Percentiles rank a stretch among this genome's conserved stretches.
Conservation (phyloP, 148 eudicot genomes). For the Chenopodium suecicum region DNA sequence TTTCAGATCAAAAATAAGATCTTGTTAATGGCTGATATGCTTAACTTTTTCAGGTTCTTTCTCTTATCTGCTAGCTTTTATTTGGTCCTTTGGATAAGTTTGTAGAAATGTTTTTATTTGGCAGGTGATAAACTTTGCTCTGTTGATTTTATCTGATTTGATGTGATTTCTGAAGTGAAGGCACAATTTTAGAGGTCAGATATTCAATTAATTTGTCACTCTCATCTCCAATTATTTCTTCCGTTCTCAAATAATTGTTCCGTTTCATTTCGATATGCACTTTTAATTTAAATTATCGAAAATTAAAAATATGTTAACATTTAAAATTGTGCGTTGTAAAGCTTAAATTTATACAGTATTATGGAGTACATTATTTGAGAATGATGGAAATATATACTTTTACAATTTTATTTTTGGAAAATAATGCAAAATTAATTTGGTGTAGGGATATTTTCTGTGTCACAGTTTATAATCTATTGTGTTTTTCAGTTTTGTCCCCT, state of each 20-base stretch:
- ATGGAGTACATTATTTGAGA: too few relatives aligned
- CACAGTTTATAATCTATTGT: not conserved
- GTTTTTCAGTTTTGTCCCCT: conserved; percentile 4
- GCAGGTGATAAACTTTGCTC: not conserved
- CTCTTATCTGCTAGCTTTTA: not conserved
- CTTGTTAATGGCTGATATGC: not conserved
- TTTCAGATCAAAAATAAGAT: not conserved
- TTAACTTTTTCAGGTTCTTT: not conserved
- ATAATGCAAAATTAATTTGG: not conserved
- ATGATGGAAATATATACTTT: too few relatives aligned
- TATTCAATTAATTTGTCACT: conserved; percentile 20
- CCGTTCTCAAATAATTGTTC: too few relatives aligned
- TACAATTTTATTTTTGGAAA: too few relatives aligned
- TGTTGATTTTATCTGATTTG: conserved; percentile 25
- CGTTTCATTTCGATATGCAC: too few relatives aligned
- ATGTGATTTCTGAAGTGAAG: conserved; percentile 14
- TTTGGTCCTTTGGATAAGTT: conserved; percentile 10
- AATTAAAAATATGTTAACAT: too few relatives aligned
- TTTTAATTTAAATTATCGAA: too few relatives aligned
- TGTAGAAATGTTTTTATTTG: not conserved
- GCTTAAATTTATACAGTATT: too few relatives aligned
- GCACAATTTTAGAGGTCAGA: conserved; percentile 22
- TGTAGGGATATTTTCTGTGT: not conserved
- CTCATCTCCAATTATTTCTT: not conserved
- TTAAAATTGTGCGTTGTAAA: too few relatives aligned